Evolutionary conservation across 139 green algal genomes (phyloP).

Genomic region (Chara braunii): DNA sequence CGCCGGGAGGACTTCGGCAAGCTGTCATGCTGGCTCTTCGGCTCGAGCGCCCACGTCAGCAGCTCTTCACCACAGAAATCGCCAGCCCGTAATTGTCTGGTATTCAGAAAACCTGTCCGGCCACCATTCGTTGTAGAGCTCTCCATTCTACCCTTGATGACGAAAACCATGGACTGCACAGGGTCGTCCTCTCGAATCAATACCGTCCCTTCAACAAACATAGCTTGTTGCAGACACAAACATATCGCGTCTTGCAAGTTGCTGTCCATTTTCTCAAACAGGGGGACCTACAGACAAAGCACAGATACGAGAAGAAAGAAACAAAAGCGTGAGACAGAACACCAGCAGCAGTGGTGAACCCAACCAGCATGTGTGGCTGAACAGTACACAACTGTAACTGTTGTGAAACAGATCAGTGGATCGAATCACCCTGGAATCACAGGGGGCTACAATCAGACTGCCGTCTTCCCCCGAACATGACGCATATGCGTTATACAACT

Average conservation of each 20-base stretch:
- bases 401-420: too few relatives aligned
- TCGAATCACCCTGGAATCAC: too few relatives aligned
- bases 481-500: too few relatives aligned
- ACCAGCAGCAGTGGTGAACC: not conserved
- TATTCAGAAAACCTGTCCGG: slow-evolving; percentile 4
- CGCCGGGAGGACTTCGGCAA: slow-evolving; percentile 17
- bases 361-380: too few relatives aligned
- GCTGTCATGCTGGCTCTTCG: not conserved
- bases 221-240: not conserved
- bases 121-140: not conserved
- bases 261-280: not conserved
- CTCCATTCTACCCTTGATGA: slow-evolving; percentile 5
- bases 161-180: slow-evolving; percentile 12
- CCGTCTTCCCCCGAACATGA: too few relatives aligned
- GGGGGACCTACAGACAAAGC: not conserved
- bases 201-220: not conserved
- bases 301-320: not conserved
- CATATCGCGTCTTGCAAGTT: slow-evolving; percentile 10
- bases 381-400: too few relatives aligned
- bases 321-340: not conserved
- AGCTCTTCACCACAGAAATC: slow-evolving; percentile 11
- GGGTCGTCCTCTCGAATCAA: slow-evolving; percentile 10
- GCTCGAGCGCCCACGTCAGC: slow-evolving; percentile 1
- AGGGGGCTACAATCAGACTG: too few relatives aligned
- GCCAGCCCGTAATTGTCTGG: not conserved